Base-by-base conservation (phyloP, 1,284 basidiomycete species). In the Clitocybe nebularis region DNA sequence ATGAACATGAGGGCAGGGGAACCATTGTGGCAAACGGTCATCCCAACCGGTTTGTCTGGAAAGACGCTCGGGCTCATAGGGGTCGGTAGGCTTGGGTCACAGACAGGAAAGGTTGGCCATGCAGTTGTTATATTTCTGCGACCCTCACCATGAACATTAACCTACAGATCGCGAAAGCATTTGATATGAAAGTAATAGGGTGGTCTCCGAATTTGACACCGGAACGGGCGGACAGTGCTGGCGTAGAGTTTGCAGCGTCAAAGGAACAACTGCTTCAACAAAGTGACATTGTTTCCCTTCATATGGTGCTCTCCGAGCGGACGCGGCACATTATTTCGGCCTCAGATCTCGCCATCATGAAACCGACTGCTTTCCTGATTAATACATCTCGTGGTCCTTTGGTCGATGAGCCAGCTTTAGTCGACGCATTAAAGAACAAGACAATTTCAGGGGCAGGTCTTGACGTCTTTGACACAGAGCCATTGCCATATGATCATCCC, bases 131-230 rank as follows among this genome's bases (percentile, higher is more conserved):
- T 32, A 2, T 16, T 4, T 3, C 14, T 16, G 14, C 29, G 11
- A 17, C 14, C 14, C 29, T 32, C 5, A 32, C 11, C 29, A 32
- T 32, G 29, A 14, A 16, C 2, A 8, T 16, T n/a, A n/a, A n/a
- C n/a, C n/a, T n/a, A n/a, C 14, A 77, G 68, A 76, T 85, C 42
- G 81, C 74, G 2, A 73, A 72, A 45, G 74, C 70, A 3, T 84
- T 84, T 49, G 65, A 67, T 14, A 77, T 84, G 76, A 64, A 62
- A 39, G 72, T 81, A 4, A 61, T 79, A 24, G 81, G 69, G 1
- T 85, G 82, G 82, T 81, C 77, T 2, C 77, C 78, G 0, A 65
- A 84, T 55, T 59, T 84, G 10, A 86, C 71, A n/a, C 66, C 58
- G 43, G 81, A 76, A 51, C 66, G 69, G 37, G 80, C 79, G 10